These are phyloP conservation scores for Aspergillus tamarii DNA, from an alignment of 2,329 filamentous ascomycete species.

Conservation along the genomic window DNA sequence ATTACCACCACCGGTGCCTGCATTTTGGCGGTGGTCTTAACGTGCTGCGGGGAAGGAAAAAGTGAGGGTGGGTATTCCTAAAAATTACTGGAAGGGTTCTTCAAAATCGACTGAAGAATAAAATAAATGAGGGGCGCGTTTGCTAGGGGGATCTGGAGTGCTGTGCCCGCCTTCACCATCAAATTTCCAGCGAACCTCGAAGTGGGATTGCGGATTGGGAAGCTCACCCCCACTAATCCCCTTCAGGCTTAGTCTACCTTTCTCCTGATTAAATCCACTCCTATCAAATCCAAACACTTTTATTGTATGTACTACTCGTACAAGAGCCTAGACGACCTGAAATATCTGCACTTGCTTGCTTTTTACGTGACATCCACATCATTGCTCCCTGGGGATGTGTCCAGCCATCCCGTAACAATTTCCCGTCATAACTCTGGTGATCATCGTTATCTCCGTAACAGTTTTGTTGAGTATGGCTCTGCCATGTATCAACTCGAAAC, in stretches of 20 bases:
- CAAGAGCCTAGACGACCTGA: not conserved
- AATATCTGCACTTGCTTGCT: not conserved
- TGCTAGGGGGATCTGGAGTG: slow-evolving; percentile 19
- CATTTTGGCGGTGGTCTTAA: slow-evolving; percentile 57
- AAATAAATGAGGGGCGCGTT: slow-evolving; percentile 14
- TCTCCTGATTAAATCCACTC: slow-evolving; percentile 9
- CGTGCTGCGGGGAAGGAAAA: slow-evolving; percentile 4
- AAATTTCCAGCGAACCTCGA: slow-evolving; percentile 43
- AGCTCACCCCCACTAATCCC: slow-evolving; percentile 40
- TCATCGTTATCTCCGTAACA: not conserved
- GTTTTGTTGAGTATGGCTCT: not conserved
- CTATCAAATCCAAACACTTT: slow-evolving; percentile 1
- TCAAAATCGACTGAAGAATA: slow-evolving; percentile 4
- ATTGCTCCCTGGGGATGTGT: not conserved
- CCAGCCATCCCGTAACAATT: not conserved
- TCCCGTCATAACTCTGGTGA: not conserved
- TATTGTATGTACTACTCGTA: not conserved
- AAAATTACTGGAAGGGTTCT: slow-evolving; percentile 1
- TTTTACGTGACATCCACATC: not conserved
- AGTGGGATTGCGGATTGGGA: slow-evolving; percentile 40
- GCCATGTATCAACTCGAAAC: not conserved
- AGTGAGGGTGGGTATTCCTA: slow-evolving; percentile 5
- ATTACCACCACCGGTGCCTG: slow-evolving; percentile 77
- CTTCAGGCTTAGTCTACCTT: slow-evolving; percentile 27
- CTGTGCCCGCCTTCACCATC: slow-evolving; percentile 35